Base-by-base conservation (phyloP, 495 filamentous ascomycete genomes). In the Paragyromitra xinjiangensis region DNA sequence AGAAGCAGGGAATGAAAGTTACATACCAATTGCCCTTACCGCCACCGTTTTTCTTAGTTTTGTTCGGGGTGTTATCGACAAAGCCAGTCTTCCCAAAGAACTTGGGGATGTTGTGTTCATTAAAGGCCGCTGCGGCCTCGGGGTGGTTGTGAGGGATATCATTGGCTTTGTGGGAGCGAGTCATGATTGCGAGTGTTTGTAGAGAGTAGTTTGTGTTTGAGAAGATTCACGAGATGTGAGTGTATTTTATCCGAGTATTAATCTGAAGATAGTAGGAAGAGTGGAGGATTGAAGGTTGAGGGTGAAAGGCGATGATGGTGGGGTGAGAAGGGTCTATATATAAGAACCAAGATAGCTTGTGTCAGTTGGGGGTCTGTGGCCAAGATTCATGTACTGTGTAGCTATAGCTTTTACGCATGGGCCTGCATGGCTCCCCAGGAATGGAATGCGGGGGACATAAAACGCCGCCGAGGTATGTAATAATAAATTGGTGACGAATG, bases 31-130 rank as follows among this genome's bases (percentile, higher is more conserved):
- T 97, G 83, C 91, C 93, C 84, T 93, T 95, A 53, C 95, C 95
- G 64, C 89, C 92, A 64, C 95, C 95, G 75, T 97, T 92, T 87
- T 98, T 98, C 90, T 98, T 98, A 78, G 91, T 92, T 88, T 95
- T 95, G 84, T 92, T 92, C 51, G 95, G 95, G 81, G 96, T 91
- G 78, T 86, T 85, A 81, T 94, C 94, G 79, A 90, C 86, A 81
- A 91, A 92, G 78, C 95, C 95, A 42, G 89, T 85, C 88, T 97
- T 98, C 82, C 88, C 93, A 83, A 98, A 98, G 88, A 90, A 98
- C 79, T 93, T 93, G 80, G 95, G 94, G 34, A 97, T 84, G 74
- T 91, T 88, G 45, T 95, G 91, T 78, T 91, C 88, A 53, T 88
- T 84, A 16, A 85, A 82, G 61, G 89, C 89, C 50, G 89, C 92